Conservation (phyloP, 805 yeast genomes). For the Candida verbasci region DNA sequence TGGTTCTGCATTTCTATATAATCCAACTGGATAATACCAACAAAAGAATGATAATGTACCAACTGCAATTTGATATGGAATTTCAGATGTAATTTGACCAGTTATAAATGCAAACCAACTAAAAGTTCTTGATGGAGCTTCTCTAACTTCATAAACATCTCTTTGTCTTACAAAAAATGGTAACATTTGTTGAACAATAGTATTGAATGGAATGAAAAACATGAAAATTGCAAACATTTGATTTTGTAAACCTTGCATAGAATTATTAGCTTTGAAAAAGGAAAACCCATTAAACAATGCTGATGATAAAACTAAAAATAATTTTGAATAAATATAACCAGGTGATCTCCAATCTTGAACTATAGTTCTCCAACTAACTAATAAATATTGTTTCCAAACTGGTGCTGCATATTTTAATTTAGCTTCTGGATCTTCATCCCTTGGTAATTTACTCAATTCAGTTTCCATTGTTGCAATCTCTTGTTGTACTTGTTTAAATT, state of each 20-base stretch:
- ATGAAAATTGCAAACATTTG: conserved; percentile 52
- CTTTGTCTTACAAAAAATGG: conserved; percentile 42
- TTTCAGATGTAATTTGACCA: conserved; percentile 61
- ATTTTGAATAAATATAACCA: conserved; percentile 46
- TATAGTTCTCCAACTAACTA: conserved; percentile 28
- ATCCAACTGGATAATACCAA: conserved; percentile 42
- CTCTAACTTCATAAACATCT: conserved; percentile 45
- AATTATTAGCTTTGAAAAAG: conserved; percentile 57
- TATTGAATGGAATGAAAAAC: conserved; percentile 35
- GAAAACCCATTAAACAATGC: conserved; percentile 66
- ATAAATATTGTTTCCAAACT: conserved; percentile 16
- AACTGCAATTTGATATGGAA: conserved; percentile 57
- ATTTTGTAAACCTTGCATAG: conserved; percentile 62
- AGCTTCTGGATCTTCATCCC: conserved; percentile 12
- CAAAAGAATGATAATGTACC: conserved; percentile 67
- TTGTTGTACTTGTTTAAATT: conserved; percentile 50
- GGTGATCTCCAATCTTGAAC: conserved; percentile 36
- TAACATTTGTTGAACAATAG: conserved; percentile 38
- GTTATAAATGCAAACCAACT: conserved; percentile 41
- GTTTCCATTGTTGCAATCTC: conserved; percentile 35
- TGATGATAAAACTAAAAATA: conserved; percentile 32
- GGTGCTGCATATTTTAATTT: conserved; percentile 14
- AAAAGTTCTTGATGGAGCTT: conserved; percentile 17
- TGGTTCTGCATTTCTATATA: conserved; percentile 18
- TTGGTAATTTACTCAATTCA: conserved; percentile 32